Base-by-base conservation (phyloP, 1,284 basidiomycete species). In the Fomes fomentarius region DNA sequence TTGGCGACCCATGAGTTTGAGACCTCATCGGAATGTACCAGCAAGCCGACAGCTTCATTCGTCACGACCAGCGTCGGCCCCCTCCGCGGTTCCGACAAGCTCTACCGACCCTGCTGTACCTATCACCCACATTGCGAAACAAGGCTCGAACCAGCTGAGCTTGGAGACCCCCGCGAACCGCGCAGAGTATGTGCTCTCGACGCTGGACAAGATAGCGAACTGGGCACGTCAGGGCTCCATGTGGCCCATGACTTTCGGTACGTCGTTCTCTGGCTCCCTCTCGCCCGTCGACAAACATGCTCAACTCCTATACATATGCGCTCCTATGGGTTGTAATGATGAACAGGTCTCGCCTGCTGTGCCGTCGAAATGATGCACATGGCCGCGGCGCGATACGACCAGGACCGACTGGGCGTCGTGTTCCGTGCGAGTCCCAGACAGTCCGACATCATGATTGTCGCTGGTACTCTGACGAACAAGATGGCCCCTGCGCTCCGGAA, bases 331-430 rank as follows among this genome's bases (percentile, higher is more conserved):
- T 30, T 30, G 28, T 6, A 30, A 30, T 7, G 7, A 12, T 30
- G 28, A 30, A 30, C 74, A 90, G 94, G 94, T 75, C 85, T 99
- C 51, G 96, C 97, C 3, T 99, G 96, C 76, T 99, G 96, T 74
- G 97, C 96, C 52, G 96, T 99, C 40, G 96, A 99, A 79, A 96
- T 96, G 93, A 96, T 96, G 94, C 95, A 97, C 77, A 94, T 97
- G 92, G 97, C 97, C 50, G 96, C 96, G 38, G 94, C 97, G 14
- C 87, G 97, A 58, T 99, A 99, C 74, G 97, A 99, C 74, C 97
- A 99, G 75, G 97, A 99, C 75, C 87, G 97, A 65, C 80, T 99
- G 38, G 97, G 97, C 67, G 88, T 99, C 60, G 92, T 99, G 38
- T 99, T 99, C 83, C 94, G 97, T 80, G 97, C 96, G 10, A 94